phyloP scores from a whole-genome alignment of 2,329 filamentous ascomycete species.

The Fusarium sp. region DNA sequence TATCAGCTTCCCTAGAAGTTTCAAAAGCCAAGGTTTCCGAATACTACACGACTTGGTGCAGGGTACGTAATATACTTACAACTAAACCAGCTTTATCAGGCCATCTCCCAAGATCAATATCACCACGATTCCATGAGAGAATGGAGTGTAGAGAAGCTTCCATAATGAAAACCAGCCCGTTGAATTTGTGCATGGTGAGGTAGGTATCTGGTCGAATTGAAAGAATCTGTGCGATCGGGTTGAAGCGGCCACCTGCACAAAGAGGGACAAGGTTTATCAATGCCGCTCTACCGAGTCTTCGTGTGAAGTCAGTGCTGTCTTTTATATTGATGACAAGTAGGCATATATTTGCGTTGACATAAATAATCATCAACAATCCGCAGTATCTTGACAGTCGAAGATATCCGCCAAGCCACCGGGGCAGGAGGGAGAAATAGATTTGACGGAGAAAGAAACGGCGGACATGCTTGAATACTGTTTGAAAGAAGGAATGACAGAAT shows the following conservation, averaged over 20 bases:
- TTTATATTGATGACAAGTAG: not conserved
- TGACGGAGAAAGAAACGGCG: not conserved
- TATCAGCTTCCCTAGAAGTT: not conserved
- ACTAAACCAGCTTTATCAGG: not conserved
- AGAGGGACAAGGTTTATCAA: constrained; percentile 14
- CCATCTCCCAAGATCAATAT: not conserved
- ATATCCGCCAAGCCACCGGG: not conserved
- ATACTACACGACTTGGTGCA: not conserved
- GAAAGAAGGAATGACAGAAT: not conserved
- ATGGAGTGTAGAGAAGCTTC: not conserved
- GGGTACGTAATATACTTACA: not conserved
- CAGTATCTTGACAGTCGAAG: not conserved
- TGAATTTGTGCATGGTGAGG: not conserved
- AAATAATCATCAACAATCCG: not conserved
- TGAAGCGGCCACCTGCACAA: constrained; percentile 10
- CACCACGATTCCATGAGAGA: not conserved
- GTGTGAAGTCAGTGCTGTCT: constrained; percentile 3
- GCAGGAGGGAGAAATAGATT: not conserved
- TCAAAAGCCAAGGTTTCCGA: not conserved
- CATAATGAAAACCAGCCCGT: not conserved
- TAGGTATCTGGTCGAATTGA: not conserved
- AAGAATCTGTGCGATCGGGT: not conserved
- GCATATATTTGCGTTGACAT: not conserved
- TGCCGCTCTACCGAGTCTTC: constrained; percentile 8
- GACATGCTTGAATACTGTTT: not conserved